Conservation (phyloP, 805 yeast genomes). For the Priceomyces castillae region DNA sequence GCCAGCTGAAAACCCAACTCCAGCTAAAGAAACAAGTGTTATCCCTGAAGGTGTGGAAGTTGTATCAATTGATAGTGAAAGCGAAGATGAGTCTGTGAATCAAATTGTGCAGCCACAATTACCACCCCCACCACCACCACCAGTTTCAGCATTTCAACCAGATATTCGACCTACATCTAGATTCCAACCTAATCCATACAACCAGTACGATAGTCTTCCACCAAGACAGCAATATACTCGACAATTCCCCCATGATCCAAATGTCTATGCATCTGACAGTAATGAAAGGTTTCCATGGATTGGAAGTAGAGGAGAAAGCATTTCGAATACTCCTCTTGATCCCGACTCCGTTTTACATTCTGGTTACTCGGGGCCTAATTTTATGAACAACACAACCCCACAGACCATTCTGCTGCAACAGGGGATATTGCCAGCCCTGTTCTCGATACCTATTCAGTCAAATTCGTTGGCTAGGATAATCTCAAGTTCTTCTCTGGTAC, state of each 20-base stretch:
- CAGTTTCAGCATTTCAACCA: neutral
- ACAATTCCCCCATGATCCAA: neutral
- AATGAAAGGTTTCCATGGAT: neutral
- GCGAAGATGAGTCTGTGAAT: slow-evolving; percentile 35
- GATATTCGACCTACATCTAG: neutral
- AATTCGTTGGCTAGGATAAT: neutral
- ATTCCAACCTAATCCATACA: neutral
- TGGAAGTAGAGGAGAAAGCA: neutral
- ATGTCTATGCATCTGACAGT: neutral
- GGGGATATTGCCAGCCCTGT: neutral
- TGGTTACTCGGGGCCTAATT: neutral
- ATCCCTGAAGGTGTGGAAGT: slow-evolving; percentile 35
- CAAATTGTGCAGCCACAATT: neutral
- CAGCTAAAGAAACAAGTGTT: slow-evolving; percentile 2
- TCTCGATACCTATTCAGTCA: neutral
- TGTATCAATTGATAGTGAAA: slow-evolving; percentile 51
- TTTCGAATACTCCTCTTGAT: neutral
- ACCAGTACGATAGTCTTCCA: neutral
- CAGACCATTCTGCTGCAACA: neutral
- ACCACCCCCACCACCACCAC: neutral
- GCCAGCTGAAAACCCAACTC: neutral
- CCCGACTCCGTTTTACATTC: neutral
- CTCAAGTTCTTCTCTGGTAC: neutral
- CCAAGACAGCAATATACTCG: neutral
- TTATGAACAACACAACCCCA: neutral